Evolutionary conservation across 1,284 basidiomycete genomes (phyloP).

Genomic region (Singerocomus inundabilis): DNA sequence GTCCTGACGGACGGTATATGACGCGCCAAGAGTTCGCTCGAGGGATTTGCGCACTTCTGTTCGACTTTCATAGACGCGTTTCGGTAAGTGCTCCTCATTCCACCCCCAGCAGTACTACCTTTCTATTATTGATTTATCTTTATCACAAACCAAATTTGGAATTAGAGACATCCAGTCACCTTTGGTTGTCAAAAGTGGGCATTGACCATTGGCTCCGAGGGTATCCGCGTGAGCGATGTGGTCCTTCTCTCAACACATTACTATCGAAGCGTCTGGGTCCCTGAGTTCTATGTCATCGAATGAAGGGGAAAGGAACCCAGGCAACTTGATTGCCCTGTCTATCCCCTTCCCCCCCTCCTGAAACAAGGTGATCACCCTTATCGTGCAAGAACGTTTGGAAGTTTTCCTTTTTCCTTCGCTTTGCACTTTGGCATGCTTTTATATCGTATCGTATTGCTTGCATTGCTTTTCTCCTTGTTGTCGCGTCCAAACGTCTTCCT

Average conservation of each 20-base stretch:
- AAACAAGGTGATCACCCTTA: too few relatives aligned
- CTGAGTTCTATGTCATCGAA: slow-evolving; percentile 19
- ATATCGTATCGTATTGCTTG: too few relatives aligned
- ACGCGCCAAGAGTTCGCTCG: slow-evolving; percentile 16
- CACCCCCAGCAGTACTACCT: neutral
- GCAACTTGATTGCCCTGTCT: too few relatives aligned
- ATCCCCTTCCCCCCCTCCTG: too few relatives aligned
- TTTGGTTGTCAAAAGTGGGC: slow-evolving; percentile 16
- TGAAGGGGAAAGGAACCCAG: neutral
- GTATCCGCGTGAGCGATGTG: slow-evolving; percentile 8
- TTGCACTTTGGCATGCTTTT: too few relatives aligned
- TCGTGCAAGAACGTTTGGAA: too few relatives aligned
- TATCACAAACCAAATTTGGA: too few relatives aligned
- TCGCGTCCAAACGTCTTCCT: too few relatives aligned
- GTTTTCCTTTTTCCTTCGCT: too few relatives aligned
- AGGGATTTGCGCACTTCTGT: slow-evolving; percentile 6
- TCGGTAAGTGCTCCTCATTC: slow-evolving; percentile 6
- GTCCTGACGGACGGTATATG: neutral
- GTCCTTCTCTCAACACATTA: slow-evolving; percentile 21
- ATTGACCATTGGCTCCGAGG: slow-evolving; percentile 4
- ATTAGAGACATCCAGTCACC: slow-evolving; percentile 3
- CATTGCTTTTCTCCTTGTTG: too few relatives aligned
- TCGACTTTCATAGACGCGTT: neutral
- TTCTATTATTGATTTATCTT: neutral
- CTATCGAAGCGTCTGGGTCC: slow-evolving; percentile 18